A percentile compares a stretch with the other conserved stretches of the same genome.
phyloP scores from a whole-genome alignment of 805 yeast genomes.

The Pichia sporocuriosa region DNA sequence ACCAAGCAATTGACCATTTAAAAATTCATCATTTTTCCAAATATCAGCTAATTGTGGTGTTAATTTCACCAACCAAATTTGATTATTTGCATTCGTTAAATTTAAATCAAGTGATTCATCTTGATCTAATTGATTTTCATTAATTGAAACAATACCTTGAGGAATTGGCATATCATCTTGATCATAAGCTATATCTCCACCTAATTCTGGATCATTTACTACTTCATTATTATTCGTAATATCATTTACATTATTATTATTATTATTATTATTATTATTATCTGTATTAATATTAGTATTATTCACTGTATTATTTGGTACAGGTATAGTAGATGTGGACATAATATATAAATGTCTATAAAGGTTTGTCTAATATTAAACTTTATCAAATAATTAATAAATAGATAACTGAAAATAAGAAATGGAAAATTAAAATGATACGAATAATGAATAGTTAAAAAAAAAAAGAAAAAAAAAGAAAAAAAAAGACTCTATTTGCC shows the following conservation, averaged over 20 bases:
- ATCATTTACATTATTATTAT: neutral
- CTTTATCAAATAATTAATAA: too few species aligned
- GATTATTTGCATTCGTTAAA: constrained; percentile 51
- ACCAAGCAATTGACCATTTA: constrained; percentile 74
- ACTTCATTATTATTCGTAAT: neutral
- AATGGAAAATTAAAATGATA: too few species aligned
- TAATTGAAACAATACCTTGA: constrained; percentile 30
- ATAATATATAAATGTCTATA: too few species aligned
- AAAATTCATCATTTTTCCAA: constrained; percentile 60
- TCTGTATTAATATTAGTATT: neutral
- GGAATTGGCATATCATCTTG: constrained; percentile 30
- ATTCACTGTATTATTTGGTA: neutral
- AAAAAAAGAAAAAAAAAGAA: too few species aligned
- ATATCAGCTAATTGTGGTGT: constrained; percentile 80
- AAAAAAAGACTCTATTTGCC: too few species aligned
- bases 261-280: neutral
- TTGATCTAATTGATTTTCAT: constrained; percentile 32
- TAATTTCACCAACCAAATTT: constrained; percentile 87
- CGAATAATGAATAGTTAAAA: too few species aligned
- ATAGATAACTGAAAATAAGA: too few species aligned
- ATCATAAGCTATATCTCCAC: constrained; percentile 22
- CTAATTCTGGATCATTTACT: constrained; percentile 9
- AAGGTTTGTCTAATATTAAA: too few species aligned
- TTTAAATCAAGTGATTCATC: constrained; percentile 76
- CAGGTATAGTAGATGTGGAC: too few species aligned